Evolutionary conservation across 2,329 filamentous ascomycete species (phyloP), one percentile per base, ranked within the genome.

Genomic region (Xylariaceae sp.): DNA sequence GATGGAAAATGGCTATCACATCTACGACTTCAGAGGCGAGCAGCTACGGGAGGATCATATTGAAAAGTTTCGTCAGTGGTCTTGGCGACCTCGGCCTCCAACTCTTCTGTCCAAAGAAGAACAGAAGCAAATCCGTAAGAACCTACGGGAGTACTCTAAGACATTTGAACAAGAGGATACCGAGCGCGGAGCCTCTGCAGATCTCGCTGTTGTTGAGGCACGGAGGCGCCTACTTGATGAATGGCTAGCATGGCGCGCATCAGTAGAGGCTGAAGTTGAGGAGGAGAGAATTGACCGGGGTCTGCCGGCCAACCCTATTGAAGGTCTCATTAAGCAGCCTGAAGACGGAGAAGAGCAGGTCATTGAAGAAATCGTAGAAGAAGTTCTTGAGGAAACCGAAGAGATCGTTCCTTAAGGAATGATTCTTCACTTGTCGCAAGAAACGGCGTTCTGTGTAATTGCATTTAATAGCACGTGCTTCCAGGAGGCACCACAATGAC

Each of bases 1-100:
- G 91, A 96, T 97, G 91, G 94, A 99, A 81, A 99, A 97, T 72
- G 94, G 94, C 60, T 99, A 96, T 81, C 93, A 97, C 74, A 79
- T 99, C 58, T 97, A 97, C 82, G 92, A 96, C 72, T 99, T 99
- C 84, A 89, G 87, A 73, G 95, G 94, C 61, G 87, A 89, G 66
- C 83, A 88, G 49, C 85, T 99, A 49, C 87, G 92, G 54, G 95
- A 99, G 76, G 91, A 97, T 74, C 87, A 86, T 45, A 82, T 96
- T 54, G 94, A 99, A 63, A 95, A 95, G 75, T 97, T 99, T 84
- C 97, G 97, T 84, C 94, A 99, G 75, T 91, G 92, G 77, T 75
- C 90, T 59, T 99, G 94, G 94, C 89, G 94, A 37, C 94, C 94
- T 16, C 89, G 94, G 36, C 94, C 94, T 16, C 73, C 90, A 6